A percentile compares a stretch with the other conserved stretches of the same genome.
phyloP scores from a whole-genome alignment of 1,284 basidiomycete genomes.

The Puccinia novopanici region DNA sequence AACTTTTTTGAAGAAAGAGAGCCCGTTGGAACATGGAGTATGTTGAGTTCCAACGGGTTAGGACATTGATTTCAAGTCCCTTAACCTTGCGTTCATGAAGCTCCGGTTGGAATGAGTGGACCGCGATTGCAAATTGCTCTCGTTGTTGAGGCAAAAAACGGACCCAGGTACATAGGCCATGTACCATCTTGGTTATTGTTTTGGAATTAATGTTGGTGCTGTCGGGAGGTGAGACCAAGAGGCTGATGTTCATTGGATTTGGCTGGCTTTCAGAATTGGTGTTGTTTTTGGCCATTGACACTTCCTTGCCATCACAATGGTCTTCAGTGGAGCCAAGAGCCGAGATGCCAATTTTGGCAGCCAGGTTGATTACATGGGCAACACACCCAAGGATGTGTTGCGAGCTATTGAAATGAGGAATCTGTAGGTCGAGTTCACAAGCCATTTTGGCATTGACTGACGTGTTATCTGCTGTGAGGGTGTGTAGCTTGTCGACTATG shows the following conservation, averaged over 20 bases:
- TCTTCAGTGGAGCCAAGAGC: background rate
- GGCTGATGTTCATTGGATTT: background rate
- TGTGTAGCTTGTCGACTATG: background rate
- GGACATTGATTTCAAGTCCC: background rate
- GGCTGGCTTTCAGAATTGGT: too few relatives aligned
- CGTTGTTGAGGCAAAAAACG: background rate
- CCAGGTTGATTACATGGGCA: background rate
- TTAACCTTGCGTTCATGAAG: background rate
- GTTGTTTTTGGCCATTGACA: background rate
- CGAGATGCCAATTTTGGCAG: background rate
- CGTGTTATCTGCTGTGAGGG: slow-evolving; percentile 9
- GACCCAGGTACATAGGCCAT: background rate
- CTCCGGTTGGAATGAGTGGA: background rate
- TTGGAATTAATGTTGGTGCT: background rate
- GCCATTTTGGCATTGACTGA: background rate
- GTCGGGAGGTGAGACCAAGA: background rate
- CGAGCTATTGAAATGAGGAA: background rate
- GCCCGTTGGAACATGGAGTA: background rate
- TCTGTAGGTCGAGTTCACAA: background rate
- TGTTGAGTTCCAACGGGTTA: background rate
- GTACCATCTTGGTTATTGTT: background rate
- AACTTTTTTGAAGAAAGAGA: background rate
- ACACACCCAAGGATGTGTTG: background rate
- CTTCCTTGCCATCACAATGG: background rate
- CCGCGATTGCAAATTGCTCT: background rate